A percentile compares a stretch with the other conserved stretches of the same genome.
Evolutionary conservation across 2,329 filamentous ascomycete species (phyloP).

Genomic region (Fusarium sp.): DNA sequence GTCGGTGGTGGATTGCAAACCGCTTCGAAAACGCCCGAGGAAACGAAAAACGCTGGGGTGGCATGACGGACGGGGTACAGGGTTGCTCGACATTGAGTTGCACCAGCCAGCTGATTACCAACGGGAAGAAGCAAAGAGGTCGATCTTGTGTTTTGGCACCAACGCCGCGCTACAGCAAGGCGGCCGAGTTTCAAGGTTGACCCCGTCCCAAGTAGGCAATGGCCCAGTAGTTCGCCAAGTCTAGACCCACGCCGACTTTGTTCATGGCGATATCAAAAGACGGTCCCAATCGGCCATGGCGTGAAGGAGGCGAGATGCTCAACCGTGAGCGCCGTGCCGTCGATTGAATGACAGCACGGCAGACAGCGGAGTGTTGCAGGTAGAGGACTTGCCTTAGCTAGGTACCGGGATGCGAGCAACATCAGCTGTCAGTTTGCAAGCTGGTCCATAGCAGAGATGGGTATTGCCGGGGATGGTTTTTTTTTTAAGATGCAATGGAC

Average conservation of each 20-base stretch:
- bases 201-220: conserved; percentile 17
- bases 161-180: conserved; percentile 12
- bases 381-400: neutral
- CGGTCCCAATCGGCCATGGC: neutral
- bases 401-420: conserved; percentile 16
- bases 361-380: conserved; percentile 11
- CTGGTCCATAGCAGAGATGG: conserved; percentile 20
- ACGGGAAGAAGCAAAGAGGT: conserved; percentile 23
- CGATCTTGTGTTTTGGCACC: conserved; percentile 19
- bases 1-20: conserved; percentile 20
- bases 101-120: conserved; percentile 19
- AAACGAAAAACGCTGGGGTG: conserved; percentile 21
- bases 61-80: conserved; percentile 18
- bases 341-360: conserved; percentile 1
- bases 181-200: conserved; percentile 29
- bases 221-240: conserved; percentile 22
- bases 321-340: neutral
- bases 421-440: conserved; percentile 22
- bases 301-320: conserved; percentile 5
- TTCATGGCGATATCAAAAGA: conserved; percentile 23
- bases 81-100: conserved; percentile 16
- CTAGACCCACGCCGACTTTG: conserved; percentile 17
- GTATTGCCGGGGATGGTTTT: conserved; percentile 6
- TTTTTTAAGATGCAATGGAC: conserved; percentile 1
- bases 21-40: conserved; percentile 12